Percentiles rank a stretch among this genome's conserved stretches.
phyloP scores from a whole-genome alignment of 2,329 filamentous ascomycete species.

The Capronia coronata region DNA sequence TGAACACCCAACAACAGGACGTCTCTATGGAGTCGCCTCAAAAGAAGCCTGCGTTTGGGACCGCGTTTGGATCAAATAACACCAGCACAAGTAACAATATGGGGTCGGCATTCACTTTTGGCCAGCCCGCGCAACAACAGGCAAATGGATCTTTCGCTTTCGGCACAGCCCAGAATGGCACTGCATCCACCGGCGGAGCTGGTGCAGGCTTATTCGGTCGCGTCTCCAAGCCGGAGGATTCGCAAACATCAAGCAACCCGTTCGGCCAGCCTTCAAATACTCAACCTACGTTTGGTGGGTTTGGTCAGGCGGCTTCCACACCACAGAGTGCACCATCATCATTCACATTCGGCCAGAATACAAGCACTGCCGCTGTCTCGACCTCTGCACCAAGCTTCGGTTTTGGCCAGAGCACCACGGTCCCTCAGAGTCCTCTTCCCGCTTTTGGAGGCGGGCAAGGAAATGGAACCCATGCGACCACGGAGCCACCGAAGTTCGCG shows the following conservation, averaged over 20 bases:
- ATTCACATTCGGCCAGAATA: conserved; percentile 15
- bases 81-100: conserved; percentile 2
- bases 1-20: conserved; percentile 13
- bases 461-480: neutral
- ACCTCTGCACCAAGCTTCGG: conserved; percentile 1
- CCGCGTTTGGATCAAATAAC: conserved; percentile 16
- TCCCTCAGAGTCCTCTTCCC: conserved; percentile 12
- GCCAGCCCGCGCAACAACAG: conserved; percentile 16
- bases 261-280: conserved; percentile 20
- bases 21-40: conserved; percentile 26
- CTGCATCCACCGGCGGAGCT: conserved; percentile 1
- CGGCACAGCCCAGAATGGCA: conserved; percentile 10
- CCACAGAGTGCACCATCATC: conserved; percentile 12
- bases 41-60: conserved; percentile 19
- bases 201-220: conserved; percentile 15
- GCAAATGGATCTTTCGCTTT: conserved; percentile 10
- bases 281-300: conserved; percentile 17
- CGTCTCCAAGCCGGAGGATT: conserved; percentile 5
- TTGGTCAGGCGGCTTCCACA: conserved; percentile 13
- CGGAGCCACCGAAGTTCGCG: conserved; percentile 8
- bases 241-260: conserved; percentile 9
- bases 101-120: conserved; percentile 21
- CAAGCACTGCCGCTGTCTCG: conserved; percentile 3
- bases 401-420: conserved; percentile 19
- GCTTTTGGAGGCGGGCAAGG: conserved; percentile 9